Conservation (phyloP, 1,284 basidiomycete genomes). For the Porodaedalea pini region DNA sequence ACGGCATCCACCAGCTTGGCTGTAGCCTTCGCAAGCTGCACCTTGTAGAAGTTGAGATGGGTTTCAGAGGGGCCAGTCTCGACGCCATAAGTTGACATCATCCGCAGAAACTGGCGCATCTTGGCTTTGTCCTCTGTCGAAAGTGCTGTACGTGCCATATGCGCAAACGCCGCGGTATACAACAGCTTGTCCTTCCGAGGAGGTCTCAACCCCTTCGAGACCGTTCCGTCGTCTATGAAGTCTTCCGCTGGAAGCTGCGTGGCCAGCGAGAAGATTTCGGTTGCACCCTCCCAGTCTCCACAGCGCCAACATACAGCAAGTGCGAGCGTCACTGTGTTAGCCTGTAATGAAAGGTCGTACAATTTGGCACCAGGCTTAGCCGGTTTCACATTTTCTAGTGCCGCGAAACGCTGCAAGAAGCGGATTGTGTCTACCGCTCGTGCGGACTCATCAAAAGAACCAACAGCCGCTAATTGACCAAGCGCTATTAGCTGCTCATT, state of each 20-base stretch:
- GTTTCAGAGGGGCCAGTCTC: constrained; percentile 15
- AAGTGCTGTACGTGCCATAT: constrained; percentile 51
- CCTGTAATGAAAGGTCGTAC: constrained; percentile 39
- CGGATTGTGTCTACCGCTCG: constrained; percentile 54
- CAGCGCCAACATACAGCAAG: constrained; percentile 56
- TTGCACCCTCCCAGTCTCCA: constrained; percentile 57
- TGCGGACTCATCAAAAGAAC: constrained; percentile 29
- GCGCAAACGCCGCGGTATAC: constrained; percentile 46
- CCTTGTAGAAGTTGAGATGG: constrained; percentile 12
- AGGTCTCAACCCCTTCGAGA: background rate
- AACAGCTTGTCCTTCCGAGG: constrained; percentile 26
- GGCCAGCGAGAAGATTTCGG: constrained; percentile 32
- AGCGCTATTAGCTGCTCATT: constrained; percentile 56
- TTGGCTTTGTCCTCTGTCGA: constrained; percentile 44
- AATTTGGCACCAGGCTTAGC: constrained; percentile 36
- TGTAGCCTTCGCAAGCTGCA: background rate
- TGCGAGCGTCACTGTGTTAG: constrained; percentile 52
- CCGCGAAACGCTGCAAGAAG: constrained; percentile 49
- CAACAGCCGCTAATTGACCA: constrained; percentile 39
- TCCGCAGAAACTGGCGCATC: constrained; percentile 55
- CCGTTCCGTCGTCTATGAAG: constrained; percentile 8
- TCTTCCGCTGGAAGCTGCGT: constrained; percentile 10
- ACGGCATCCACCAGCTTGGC: background rate
- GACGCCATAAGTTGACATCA: constrained; percentile 36
- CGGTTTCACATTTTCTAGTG: constrained; percentile 38